phyloP scores from a whole-genome alignment of 306 rosid species.

The Phaseolus lunatus region DNA sequence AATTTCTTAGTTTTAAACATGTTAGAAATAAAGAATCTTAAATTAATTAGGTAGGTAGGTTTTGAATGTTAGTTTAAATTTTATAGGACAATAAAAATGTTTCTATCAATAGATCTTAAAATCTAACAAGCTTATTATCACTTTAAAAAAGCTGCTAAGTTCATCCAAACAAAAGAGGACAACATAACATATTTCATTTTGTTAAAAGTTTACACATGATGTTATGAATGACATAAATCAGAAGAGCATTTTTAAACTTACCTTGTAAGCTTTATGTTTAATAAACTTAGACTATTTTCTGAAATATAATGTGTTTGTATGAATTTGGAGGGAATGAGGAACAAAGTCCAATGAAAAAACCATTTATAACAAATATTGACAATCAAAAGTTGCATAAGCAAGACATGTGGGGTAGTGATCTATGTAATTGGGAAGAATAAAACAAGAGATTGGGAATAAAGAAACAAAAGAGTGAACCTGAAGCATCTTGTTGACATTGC shows the following conservation, averaged over 20 bases:
- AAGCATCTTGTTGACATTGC: slow-evolving; percentile 89
- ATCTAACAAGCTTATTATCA: not conserved
- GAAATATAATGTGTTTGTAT: not conserved
- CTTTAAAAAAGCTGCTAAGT: not conserved
- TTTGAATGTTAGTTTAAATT: slow-evolving; percentile 14
- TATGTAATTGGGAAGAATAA: too few species aligned
- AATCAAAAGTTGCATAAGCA: not conserved
- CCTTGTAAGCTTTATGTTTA: not conserved
- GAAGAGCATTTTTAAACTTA: not conserved
- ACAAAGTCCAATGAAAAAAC: slow-evolving; percentile 5
- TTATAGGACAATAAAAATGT: not conserved
- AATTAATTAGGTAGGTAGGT: not conserved
- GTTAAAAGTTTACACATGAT: not conserved
- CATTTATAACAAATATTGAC: not conserved
- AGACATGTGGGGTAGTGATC: slow-evolving; percentile 36
- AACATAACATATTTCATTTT: not conserved
- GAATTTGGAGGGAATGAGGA: not conserved
- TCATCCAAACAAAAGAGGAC: not conserved
- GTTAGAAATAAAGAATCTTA: not conserved
- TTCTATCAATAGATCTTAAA: not conserved
- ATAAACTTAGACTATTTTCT: not conserved
- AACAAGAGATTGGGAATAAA: not conserved
- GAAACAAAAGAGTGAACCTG: slow-evolving; percentile 52
- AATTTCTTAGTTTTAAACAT: not conserved
- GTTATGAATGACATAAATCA: not conserved